Evolutionary conservation across 2,329 filamentous ascomycete species (phyloP).

Genomic region (Claviceps fusiformis): DNA sequence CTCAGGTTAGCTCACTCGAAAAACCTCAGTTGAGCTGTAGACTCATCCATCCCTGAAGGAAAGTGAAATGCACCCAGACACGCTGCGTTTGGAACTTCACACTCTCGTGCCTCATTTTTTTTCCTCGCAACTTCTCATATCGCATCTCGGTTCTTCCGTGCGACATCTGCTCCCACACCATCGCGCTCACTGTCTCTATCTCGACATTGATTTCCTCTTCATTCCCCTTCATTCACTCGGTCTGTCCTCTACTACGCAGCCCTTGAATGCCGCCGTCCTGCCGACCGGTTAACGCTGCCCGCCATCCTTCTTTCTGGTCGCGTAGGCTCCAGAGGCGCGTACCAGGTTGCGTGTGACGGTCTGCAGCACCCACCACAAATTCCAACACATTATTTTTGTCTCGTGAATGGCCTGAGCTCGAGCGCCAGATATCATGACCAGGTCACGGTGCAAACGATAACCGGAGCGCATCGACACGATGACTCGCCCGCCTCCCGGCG

Average conservation of each 20-base stretch:
- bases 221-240: neutral
- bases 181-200: constrained; percentile 6
- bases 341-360: constrained; percentile 6
- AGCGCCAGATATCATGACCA: constrained; percentile 41
- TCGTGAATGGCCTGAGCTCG: constrained; percentile 10
- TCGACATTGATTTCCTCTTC: neutral
- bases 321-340: constrained; percentile 23
- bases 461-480: constrained; percentile 44
- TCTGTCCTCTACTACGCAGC: constrained; percentile 31
- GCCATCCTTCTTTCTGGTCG: constrained; percentile 18
- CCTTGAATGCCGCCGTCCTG: constrained; percentile 17
- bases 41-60: constrained; percentile 5
- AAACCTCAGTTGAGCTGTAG: too few relatives aligned
- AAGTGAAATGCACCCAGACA: neutral
- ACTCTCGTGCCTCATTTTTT: constrained; percentile 3
- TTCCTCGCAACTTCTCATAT: constrained; percentile 3
- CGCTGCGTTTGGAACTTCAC: constrained; percentile 4
- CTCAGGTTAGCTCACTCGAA: too few relatives aligned
- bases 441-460: constrained; percentile 38
- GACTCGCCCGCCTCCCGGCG: constrained; percentile 62
- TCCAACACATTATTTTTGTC: constrained; percentile 7
- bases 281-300: neutral
- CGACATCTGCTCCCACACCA: constrained; percentile 5
- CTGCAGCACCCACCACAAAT: constrained; percentile 4
- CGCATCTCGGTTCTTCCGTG: neutral